Percentiles rank a stretch among this genome's conserved stretches.
Evolutionary conservation across 257 asterid species (phyloP).

Genomic region (Nicotiana sylvestris): DNA sequence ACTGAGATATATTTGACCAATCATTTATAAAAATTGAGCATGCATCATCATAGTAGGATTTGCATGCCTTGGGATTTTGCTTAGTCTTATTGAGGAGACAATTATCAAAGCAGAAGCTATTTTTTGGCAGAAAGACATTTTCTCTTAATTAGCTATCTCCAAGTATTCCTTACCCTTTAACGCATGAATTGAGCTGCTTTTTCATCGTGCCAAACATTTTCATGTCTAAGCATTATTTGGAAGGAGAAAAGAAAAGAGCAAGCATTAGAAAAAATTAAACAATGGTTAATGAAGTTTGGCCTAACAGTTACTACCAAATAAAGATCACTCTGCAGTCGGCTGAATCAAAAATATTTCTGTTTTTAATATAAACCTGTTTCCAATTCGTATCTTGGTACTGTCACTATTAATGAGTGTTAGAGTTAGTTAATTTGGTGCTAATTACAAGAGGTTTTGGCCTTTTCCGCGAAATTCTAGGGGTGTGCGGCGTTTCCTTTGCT

Average conservation of each 20-base stretch:
- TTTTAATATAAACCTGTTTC: background rate
- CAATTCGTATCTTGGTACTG: background rate
- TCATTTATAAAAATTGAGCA: background rate
- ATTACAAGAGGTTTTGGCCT: background rate
- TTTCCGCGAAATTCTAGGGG: background rate
- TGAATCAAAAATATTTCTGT: background rate
- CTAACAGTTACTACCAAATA: no score
- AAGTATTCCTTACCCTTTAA: background rate
- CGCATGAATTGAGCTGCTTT: background rate
- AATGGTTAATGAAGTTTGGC: background rate
- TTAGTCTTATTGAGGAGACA: background rate
- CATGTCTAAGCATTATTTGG: background rate
- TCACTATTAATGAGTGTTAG: background rate
- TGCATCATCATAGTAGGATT: background rate
- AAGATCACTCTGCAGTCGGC: background rate
- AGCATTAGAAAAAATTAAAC: background rate
- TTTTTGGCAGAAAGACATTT: background rate
- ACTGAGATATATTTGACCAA: no score
- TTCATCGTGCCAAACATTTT: background rate
- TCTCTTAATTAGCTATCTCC: background rate
- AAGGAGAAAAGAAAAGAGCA: background rate
- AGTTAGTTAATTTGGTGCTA: background rate
- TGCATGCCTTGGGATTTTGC: background rate
- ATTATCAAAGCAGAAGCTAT: background rate
- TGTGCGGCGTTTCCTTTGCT: background rate